Percentiles rank a stretch among this genome's conserved stretches.
Conservation (phyloP, 176 grass and related monocot species). For the Lolium multiflorum region DNA sequence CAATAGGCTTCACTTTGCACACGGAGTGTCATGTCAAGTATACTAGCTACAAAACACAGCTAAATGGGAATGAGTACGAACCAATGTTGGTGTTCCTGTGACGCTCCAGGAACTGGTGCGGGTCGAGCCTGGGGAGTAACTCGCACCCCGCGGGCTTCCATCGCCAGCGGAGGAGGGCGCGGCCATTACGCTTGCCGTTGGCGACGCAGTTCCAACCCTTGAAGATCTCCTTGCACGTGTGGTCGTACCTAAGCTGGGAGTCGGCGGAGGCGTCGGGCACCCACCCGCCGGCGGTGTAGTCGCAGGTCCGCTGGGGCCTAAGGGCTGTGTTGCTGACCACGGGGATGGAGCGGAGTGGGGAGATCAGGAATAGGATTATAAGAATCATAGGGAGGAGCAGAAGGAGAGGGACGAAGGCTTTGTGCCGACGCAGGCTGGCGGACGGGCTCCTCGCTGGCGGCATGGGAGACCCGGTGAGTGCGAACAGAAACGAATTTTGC, state of each 20-base stretch:
- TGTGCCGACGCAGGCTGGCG: conserved; percentile 24
- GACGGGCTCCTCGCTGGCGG: conserved; percentile 49
- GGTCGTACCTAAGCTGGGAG: conserved; percentile 58
- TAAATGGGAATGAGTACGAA: conserved; percentile 13
- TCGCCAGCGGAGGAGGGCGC: conserved; percentile 62
- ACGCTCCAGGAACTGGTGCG: conserved; percentile 61
- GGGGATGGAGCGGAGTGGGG: conserved; percentile 14
- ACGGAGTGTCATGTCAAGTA: not conserved
- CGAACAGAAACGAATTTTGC: not conserved
- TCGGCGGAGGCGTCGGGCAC: conserved; percentile 38
- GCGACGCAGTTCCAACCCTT: conserved; percentile 94
- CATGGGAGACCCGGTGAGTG: conserved; percentile 11
- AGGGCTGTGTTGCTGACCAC: not conserved
- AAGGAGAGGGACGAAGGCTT: not conserved
- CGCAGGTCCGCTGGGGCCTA: conserved; percentile 40
- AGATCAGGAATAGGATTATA: conserved; percentile 19
- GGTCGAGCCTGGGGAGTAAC: conserved; percentile 61
- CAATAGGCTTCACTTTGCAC: not conserved
- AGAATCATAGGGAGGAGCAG: conserved; percentile 19
- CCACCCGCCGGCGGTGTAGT: conserved; percentile 78
- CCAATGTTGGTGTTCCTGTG: conserved; percentile 76
- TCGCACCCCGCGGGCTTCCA: conserved; percentile 66
- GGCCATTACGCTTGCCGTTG: conserved; percentile 66
- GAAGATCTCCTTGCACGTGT: conserved; percentile 87
- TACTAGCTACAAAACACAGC: not conserved